Evolutionary conservation across 345 rosid genomes (phyloP).

Genomic region (Combretum micranthum): DNA sequence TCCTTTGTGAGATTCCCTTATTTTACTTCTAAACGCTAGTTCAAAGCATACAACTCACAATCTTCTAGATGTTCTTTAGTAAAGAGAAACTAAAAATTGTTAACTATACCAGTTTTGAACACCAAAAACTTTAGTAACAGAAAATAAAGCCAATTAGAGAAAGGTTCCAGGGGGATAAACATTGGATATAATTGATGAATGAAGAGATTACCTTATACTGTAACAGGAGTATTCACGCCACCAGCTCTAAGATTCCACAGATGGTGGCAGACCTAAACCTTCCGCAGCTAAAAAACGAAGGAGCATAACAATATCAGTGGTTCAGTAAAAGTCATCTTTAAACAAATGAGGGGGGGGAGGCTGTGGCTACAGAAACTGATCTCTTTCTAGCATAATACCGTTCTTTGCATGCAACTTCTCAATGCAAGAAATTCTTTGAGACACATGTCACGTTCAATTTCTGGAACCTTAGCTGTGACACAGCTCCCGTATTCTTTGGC

Average conservation of each 20-base stretch:
- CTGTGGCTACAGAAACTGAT: not conserved
- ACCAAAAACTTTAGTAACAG: too few species aligned
- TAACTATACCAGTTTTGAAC: too few species aligned
- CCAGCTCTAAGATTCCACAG: not conserved
- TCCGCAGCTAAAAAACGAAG: slow-evolving; percentile 8
- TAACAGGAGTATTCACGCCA: not conserved
- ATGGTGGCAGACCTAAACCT: slow-evolving; percentile 3
- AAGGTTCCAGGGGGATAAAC: too few species aligned
- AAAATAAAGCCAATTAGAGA: too few species aligned
- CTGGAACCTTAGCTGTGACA: slow-evolving; percentile 79
- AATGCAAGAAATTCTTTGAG: slow-evolving; percentile 81
- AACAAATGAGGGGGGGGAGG: not conserved
- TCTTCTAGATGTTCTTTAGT: too few species aligned
- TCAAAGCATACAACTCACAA: too few species aligned
- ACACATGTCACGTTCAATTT: slow-evolving; percentile 77
- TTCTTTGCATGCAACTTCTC: slow-evolving; percentile 83
- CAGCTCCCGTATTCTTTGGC: slow-evolving; percentile 88
- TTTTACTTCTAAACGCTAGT: too few species aligned
- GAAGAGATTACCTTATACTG: not conserved
- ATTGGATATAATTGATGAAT: not conserved
- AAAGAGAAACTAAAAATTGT: too few species aligned
- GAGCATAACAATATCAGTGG: not conserved
- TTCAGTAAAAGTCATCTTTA: not conserved
- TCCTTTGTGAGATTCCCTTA: too few species aligned
- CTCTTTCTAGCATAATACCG: slow-evolving; percentile 38